Percentiles rank a stretch among this genome's conserved stretches.
Conservation (phyloP, 78 protist genomes). For the Speleostelium caveatum region DNA sequence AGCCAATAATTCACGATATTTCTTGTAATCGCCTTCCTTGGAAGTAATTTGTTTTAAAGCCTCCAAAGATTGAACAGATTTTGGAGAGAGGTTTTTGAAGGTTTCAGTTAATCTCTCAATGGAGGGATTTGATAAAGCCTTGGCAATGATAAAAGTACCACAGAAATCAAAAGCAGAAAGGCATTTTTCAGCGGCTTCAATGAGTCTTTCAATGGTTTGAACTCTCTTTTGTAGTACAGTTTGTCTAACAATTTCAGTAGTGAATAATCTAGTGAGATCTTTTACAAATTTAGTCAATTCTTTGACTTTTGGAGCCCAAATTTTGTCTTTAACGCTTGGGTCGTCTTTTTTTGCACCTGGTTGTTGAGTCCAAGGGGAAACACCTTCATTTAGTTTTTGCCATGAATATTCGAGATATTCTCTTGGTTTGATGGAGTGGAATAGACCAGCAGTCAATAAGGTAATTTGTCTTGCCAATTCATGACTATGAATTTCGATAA, state of each 20-base stretch:
- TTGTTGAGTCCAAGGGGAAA: conserved; percentile 29
- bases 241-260: conserved; percentile 46
- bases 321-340: conserved; percentile 24
- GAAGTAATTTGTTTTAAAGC: conserved; percentile 8
- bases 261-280: conserved; percentile 5
- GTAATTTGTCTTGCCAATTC: conserved; percentile 68
- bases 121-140: neutral
- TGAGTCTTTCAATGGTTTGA: conserved; percentile 51
- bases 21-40: conserved; percentile 61
- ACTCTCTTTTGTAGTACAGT: neutral
- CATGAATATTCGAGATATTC: conserved; percentile 50
- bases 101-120: conserved; percentile 62
- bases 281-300: too few relatives aligned
- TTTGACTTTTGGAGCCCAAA: neutral
- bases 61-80: neutral
- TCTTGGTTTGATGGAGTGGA: conserved; percentile 21
- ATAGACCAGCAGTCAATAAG: conserved; percentile 19
- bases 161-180: conserved; percentile 18
- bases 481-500: conserved; percentile 28
- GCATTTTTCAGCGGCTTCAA: conserved; percentile 62
- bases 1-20: conserved; percentile 32
- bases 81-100: conserved; percentile 7
- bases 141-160: conserved; percentile 37
- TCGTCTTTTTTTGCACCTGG: conserved; percentile 52
- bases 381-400: conserved; percentile 25